These are phyloP conservation scores for Umbelopsis ramanniana DNA, from an alignment of 192 early-diverging fungal genomes.

Conservation along the genomic window DNA sequence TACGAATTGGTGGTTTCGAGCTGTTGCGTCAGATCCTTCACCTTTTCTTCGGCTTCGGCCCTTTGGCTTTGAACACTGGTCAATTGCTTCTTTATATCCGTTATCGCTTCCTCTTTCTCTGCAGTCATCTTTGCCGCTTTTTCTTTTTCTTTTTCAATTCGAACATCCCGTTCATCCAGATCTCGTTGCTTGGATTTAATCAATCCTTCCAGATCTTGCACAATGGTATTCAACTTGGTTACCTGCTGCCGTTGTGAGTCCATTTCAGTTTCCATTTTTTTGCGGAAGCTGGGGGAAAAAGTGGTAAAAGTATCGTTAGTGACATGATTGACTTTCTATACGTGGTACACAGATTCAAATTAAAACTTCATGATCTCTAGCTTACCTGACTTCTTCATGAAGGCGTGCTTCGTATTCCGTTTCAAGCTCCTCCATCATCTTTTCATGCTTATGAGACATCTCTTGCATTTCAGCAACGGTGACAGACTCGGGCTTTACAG, in stretches of 20 bases:
- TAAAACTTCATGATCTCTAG: too few relatives aligned
- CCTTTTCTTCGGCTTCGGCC: neutral
- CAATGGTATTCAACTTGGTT: neutral
- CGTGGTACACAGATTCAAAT: too few relatives aligned
- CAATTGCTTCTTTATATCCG: slow-evolving; percentile 11
- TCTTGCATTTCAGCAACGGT: slow-evolving; percentile 10
- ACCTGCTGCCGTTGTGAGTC: neutral
- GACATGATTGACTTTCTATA: too few relatives aligned
- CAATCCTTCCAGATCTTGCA: slow-evolving; percentile 13
- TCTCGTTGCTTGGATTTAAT: slow-evolving; percentile 20
- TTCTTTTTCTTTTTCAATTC: slow-evolving; percentile 17
- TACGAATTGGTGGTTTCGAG: slow-evolving; percentile 9
- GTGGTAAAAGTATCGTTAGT: neutral
- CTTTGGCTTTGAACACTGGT: neutral
- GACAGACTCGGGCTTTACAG: neutral
- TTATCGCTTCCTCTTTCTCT: slow-evolving; percentile 18
- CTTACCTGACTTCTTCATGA: neutral
- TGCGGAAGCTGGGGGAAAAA: neutral
- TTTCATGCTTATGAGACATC: slow-evolving; percentile 1
- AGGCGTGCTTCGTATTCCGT: neutral
- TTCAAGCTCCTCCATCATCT: slow-evolving; percentile 12
- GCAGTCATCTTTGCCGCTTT: neutral
- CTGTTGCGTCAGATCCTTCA: neutral
- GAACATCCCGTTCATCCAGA: slow-evolving; percentile 18
- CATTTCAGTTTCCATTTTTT: slow-evolving; percentile 11